phyloP scores from a whole-genome alignment of 2,329 filamentous ascomycete genomes.

The Dothistroma pini region DNA sequence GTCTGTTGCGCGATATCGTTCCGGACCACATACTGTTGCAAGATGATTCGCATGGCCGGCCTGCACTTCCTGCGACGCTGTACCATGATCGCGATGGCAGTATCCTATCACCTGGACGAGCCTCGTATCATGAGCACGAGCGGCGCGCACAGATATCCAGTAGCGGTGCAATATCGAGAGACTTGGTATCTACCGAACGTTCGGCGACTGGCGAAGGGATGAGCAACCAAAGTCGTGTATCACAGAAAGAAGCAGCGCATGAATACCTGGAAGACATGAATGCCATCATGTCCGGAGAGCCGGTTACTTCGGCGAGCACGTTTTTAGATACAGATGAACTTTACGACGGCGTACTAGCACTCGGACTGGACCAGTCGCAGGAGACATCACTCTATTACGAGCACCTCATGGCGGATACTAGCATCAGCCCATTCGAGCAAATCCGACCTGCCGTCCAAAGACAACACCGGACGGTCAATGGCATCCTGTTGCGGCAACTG shows the following conservation, averaged over 20 bases:
- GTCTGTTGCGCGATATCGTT: background rate
- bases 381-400: background rate
- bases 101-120: background rate
- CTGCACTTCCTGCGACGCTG: background rate
- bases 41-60: background rate
- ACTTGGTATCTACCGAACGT: background rate
- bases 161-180: background rate
- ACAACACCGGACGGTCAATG: conserved; percentile 74
- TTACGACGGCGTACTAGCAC: background rate
- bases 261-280: conserved; percentile 7
- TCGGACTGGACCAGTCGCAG: background rate
- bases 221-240: background rate
- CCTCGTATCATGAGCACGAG: background rate
- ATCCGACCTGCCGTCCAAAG: conserved; percentile 60
- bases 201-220: too few species aligned
- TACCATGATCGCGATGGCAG: background rate
- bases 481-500: conserved; percentile 70
- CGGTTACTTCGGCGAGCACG: background rate
- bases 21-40: background rate
- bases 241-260: conserved; percentile 1
- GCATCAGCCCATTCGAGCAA: conserved; percentile 16
- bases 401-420: background rate
- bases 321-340: background rate
- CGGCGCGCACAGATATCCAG: background rate
- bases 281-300: conserved; percentile 9